These are phyloP conservation scores for Gossypium raimondii DNA, from an alignment of 345 rosid genomes.

Conservation along the genomic window DNA sequence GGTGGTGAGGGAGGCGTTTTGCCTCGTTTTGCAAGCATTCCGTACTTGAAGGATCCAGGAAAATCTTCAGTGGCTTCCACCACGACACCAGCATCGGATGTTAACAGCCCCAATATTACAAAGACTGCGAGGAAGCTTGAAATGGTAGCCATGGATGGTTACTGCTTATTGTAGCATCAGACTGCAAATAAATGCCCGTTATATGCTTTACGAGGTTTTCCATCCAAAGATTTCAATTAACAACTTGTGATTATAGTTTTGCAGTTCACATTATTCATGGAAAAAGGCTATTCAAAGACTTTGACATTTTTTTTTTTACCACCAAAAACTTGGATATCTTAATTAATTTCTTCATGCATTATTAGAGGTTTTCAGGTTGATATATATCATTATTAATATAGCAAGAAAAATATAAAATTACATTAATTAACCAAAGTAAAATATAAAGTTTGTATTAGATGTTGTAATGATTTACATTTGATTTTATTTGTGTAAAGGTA, in stretches of 20 bases:
- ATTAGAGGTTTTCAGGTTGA: no score
- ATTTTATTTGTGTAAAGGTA: no score
- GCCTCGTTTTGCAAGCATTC: neutral
- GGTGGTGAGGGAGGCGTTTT: neutral
- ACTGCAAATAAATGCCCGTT: neutral
- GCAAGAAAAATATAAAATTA: no score
- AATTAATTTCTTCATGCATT: no score
- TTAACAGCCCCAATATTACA: neutral
- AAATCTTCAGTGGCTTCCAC: neutral
- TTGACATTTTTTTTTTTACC: neutral
- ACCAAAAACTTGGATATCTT: no score
- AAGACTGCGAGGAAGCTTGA: neutral
- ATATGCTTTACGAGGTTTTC: neutral
- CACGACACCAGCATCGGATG: neutral
- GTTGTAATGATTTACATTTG: no score
- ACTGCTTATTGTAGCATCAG: neutral
- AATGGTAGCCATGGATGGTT: neutral
- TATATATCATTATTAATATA: no score
- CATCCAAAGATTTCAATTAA: neutral
- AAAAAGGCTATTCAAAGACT: neutral
- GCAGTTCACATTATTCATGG: neutral
- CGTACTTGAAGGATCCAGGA: neutral
- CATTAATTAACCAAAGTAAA: no score
- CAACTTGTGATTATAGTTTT: neutral
- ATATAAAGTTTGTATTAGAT: no score